Evolutionary conservation across 2,329 filamentous ascomycete species (phyloP).

Genomic region (Sarocladium oryzae): DNA sequence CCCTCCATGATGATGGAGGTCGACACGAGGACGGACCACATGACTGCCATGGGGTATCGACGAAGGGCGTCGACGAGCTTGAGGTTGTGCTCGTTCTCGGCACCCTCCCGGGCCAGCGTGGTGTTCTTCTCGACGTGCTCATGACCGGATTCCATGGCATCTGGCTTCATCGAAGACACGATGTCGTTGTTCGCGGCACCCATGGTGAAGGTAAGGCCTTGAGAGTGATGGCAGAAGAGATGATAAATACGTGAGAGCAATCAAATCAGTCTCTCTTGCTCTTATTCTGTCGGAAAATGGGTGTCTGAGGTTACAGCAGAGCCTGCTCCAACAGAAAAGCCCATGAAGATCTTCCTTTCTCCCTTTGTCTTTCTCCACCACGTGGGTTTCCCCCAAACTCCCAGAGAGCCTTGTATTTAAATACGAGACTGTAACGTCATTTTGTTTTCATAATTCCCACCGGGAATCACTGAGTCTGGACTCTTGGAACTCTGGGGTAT

Average conservation of each 20-base stretch:
- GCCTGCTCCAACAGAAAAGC: too few relatives aligned
- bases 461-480: not conserved
- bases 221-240: too few relatives aligned
- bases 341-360: too few relatives aligned
- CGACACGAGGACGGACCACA: constrained; percentile 30
- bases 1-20: constrained; percentile 37
- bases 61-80: constrained; percentile 21
- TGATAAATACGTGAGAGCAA: too few relatives aligned
- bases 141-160: not conserved
- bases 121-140: constrained; percentile 10
- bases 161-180: not conserved
- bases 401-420: not conserved
- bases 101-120: constrained; percentile 10
- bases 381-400: too few relatives aligned
- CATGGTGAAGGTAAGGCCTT: not conserved
- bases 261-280: too few relatives aligned
- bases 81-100: constrained; percentile 20
- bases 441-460: not conserved
- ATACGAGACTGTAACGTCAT: not conserved
- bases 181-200: not conserved
- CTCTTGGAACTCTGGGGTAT: not conserved
- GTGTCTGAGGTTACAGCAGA: too few relatives aligned
- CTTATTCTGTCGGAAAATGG: too few relatives aligned
- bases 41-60: constrained; percentile 27
- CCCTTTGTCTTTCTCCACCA: too few relatives aligned